Percentiles rank a stretch among this genome's conserved stretches.
Evolutionary conservation across 2,329 filamentous ascomycete genomes (phyloP).

Genomic region (Clonostachys rhizophaga): DNA sequence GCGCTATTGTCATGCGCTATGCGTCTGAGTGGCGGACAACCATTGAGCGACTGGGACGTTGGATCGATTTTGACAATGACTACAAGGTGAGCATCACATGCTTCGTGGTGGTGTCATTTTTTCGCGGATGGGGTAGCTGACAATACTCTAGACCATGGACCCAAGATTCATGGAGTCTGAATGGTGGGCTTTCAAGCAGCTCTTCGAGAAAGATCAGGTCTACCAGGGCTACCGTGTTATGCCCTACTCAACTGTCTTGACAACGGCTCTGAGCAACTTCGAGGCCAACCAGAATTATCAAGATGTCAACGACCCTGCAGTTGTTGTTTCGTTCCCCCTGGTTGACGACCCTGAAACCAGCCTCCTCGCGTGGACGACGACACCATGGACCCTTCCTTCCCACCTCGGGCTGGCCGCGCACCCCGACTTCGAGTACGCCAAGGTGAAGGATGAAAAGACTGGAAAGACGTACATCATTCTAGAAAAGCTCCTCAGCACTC

Average conservation of each 20-base stretch:
- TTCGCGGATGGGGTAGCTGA: not conserved
- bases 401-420: conserved; percentile 74
- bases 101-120: too few relatives aligned
- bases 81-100: conserved; percentile 62
- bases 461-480: conserved; percentile 83
- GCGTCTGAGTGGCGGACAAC: conserved; percentile 82
- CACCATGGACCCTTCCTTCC: conserved; percentile 79
- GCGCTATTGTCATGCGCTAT: conserved; percentile 90
- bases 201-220: conserved; percentile 84
- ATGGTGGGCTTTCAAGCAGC: conserved; percentile 96
- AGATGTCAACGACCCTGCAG: conserved; percentile 83
- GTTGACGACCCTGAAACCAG: conserved; percentile 69
- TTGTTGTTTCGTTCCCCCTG: conserved; percentile 85
- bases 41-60: conserved; percentile 83
- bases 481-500: conserved; percentile 72
- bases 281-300: conserved; percentile 95
- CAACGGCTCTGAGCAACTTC: conserved; percentile 87
- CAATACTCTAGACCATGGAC: conserved; percentile 70
- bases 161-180: conserved; percentile 91
- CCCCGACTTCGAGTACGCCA: conserved; percentile 81
- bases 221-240: conserved; percentile 91
- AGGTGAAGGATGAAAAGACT: conserved; percentile 77
- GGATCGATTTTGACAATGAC: conserved; percentile 98
- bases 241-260: conserved; percentile 90
- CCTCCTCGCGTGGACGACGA: conserved; percentile 86